Conservation (phyloP, 306 rosid genomes). For the Prunus campanulata region DNA sequence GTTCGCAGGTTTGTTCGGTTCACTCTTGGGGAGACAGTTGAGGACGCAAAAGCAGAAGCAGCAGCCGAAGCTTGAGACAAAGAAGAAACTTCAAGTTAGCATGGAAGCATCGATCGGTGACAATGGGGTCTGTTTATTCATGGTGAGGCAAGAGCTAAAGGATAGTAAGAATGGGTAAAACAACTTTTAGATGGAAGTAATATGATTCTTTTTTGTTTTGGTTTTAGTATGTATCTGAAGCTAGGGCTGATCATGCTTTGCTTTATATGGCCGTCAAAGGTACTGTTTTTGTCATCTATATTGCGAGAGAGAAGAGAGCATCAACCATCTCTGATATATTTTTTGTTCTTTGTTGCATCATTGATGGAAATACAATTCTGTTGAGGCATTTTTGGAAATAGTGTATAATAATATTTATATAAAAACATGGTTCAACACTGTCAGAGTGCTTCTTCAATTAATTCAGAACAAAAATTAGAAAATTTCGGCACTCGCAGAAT, state of each 20-base stretch:
- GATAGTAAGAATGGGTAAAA: conserved; percentile 1
- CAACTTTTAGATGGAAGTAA: conserved; percentile 32
- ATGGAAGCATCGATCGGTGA: neutral
- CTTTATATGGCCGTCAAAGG: neutral
- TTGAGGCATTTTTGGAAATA: conserved; percentile 39
- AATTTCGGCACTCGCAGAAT: neutral
- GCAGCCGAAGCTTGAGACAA: conserved; percentile 34
- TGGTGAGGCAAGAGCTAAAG: neutral
- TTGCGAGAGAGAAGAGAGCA: conserved; percentile 35
- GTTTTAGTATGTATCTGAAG: conserved; percentile 23
- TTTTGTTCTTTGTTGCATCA: conserved; percentile 23
- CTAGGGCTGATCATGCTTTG: conserved; percentile 27
- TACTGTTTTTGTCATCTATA: conserved; percentile 36
- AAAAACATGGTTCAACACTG: no score
- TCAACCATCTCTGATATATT: conserved; percentile 29
- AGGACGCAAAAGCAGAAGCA: conserved; percentile 26
- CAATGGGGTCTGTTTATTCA: neutral
- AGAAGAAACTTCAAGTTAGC: conserved; percentile 8
- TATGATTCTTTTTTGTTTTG: conserved; percentile 31
- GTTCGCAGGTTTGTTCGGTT: conserved; percentile 82
- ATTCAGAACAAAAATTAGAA: no score
- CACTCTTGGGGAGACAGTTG: conserved; percentile 73
- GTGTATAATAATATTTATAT: neutral
- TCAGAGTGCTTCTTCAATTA: no score
- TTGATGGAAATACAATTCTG: conserved; percentile 25